Base-by-base conservation (phyloP, 495 filamentous ascomycete species). In the Penicillium mononematosum region DNA sequence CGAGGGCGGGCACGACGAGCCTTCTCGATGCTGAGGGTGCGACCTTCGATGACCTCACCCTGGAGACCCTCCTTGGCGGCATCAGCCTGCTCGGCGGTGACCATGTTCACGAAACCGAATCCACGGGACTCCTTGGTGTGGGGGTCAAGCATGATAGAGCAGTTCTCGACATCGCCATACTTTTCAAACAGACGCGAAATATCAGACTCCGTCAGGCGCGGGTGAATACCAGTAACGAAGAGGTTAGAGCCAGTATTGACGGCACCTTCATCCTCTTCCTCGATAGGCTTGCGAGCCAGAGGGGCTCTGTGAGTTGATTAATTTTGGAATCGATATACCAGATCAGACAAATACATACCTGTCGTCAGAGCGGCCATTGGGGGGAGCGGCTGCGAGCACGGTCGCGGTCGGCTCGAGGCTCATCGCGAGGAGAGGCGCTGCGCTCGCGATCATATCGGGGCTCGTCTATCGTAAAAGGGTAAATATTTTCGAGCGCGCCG, bases 41-140 rank as follows among this genome's bases (percentile, higher is more conserved):
- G 89, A 58, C 95, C 95, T 67, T 98, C 93, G 60, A 96, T 91
- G 58, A 90, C 85, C 75, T 97, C 94, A 69, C 94, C 92, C 75
- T 96, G 92, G 44, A 99, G 79, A 55, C 89, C 91, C 58, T 98
- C 95, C 78, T 96, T 96, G 62, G 95, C 95, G 62, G 92, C 92
- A 75, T 97, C 92, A 50, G 94, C 94, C 71, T 92, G 88, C 56
- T 98, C 93, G 29, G 88, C 81, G 56, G 90, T 96, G 41, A 87
- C 84, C 92, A 98, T 97, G 81, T 98, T 98, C 70, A 99, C 95
- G 78, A 99, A 99, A 54, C 95, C 94, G 63, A 99, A 99, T 63
- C 94, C 94, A 79, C 94, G 95, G 61, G 92, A 96, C 75, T 98
- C 95, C 77, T 96, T 92, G 62, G 89, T 92, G 73, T 98, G 95